Evolutionary conservation across 2,329 filamentous ascomycete species (phyloP), one percentile per base, ranked within the genome.

Genomic region (Stemphylium beticola): DNA sequence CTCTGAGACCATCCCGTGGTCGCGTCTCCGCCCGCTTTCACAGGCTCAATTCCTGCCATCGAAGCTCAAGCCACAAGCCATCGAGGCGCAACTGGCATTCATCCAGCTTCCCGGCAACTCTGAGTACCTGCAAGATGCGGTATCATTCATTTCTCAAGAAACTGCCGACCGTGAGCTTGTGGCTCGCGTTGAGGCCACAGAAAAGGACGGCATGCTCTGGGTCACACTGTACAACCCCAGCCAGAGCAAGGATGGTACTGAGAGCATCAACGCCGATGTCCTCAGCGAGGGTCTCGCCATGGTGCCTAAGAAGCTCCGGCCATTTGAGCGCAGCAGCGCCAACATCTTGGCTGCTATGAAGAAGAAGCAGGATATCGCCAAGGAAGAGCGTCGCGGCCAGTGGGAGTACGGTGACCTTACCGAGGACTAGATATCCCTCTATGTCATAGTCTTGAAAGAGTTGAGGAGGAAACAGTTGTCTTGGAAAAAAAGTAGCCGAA

Each of bases 391-490:
- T 59, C 82, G 87, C 63, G 95, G 95, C 38, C 95, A 96, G 85
- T 99, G 93, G 93, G 95, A 99, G 83, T 99, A 98, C 77, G 95
- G 95, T 65, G 95, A 98, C 75, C 83, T 96, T 71, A 96, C 92
- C 12, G 93, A 96, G 64, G 73, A 68, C 43, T 66, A 66, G 50
- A 22, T 36, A 31, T 37, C 11, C n/a, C 34, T n/a, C 17, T 40
- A 34, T 20, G 31, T 22, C 26, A 31, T 2, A n/a, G 11, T 22
- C 31, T 29, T 22, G 20, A 24, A 18, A 10, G 12, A 14, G 22
- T 46, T 46, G 22, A 29, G n/a, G 17, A 22, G 26, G 36, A 22
- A 32, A 22, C 14, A 15, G 39, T 10, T 32, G 15, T 14, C 24
- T 22, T 15, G 34, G 15, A 39, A 29, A 8, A 47, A 47, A 47